These are phyloP conservation scores for Symbiodinium natans DNA, from an alignment of 73 alveolate species.

Conservation along the genomic window DNA sequence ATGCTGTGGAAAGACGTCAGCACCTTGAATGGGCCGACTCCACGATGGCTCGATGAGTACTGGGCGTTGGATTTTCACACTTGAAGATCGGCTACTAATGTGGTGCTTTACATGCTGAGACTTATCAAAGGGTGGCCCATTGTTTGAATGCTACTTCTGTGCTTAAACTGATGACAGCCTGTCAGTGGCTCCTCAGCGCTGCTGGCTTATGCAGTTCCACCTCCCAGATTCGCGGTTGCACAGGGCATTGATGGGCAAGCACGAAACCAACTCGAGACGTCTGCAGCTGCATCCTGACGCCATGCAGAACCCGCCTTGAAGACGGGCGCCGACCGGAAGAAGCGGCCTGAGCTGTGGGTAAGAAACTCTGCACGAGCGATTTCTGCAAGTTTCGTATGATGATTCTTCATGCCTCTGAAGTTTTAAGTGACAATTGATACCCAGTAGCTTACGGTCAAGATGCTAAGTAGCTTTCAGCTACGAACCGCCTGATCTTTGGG, in stretches of 20 bases:
- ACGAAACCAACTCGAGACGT: background rate
- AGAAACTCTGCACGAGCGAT: background rate
- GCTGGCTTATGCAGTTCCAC: background rate
- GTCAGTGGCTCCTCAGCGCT: background rate
- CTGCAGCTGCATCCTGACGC: conserved; percentile 3
- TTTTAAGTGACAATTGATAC: too few species aligned
- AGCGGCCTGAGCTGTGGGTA: background rate
- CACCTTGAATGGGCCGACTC: too few species aligned
- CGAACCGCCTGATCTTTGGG: too few species aligned
- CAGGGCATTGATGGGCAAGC: background rate
- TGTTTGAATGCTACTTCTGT: background rate
- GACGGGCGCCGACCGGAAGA: background rate
- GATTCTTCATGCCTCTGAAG: too few species aligned
- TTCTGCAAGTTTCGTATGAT: too few species aligned
- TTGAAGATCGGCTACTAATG: background rate
- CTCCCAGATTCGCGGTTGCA: background rate
- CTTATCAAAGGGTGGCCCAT: background rate
- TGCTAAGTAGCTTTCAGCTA: too few species aligned
- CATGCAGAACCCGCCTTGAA: background rate
- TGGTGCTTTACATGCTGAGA: background rate
- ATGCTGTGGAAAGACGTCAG: too few species aligned
- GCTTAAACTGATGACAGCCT: background rate
- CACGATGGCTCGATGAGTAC: too few species aligned
- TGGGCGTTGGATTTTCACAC: too few species aligned
- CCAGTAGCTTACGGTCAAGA: too few species aligned